These are phyloP conservation scores for Penicillium palitans DNA, from an alignment of 2,329 filamentous ascomycete genomes.

Conservation along the genomic window DNA sequence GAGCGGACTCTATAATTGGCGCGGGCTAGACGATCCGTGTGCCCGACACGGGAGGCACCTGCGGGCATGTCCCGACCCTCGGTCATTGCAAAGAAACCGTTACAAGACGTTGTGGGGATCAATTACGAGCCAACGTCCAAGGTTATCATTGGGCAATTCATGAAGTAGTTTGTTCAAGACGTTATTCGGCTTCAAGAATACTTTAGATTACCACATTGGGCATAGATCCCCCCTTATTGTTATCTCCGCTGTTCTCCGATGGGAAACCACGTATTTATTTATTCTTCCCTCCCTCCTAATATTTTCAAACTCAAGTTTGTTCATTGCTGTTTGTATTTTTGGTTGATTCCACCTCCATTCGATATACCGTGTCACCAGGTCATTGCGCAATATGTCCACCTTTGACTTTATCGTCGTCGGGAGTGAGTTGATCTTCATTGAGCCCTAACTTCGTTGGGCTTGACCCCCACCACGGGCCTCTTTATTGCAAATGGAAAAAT, in stretches of 20 bases:
- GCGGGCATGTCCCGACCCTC: not conserved
- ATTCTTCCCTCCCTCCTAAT: not conserved
- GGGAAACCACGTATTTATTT: constrained; percentile 6
- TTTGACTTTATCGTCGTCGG: constrained; percentile 21
- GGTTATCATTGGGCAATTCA: not conserved
- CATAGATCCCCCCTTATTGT: not conserved
- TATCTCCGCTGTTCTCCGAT: not conserved
- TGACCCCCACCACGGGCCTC: not conserved
- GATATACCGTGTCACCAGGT: not conserved
- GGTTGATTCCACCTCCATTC: not conserved
- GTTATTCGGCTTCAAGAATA: not conserved
- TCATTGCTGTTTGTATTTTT: not conserved
- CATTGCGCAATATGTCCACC: constrained; percentile 12
- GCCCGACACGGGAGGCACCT: not conserved
- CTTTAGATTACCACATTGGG: not conserved
- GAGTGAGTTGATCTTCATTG: constrained; percentile 14
- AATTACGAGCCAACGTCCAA: not conserved
- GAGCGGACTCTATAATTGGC: not conserved
- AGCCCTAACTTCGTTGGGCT: not conserved
- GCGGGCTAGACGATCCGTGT: not conserved
- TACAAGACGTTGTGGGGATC: not conserved
- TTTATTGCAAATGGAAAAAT: too few species aligned
- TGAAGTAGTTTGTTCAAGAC: not conserved
- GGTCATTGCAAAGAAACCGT: not conserved
- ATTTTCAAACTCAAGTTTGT: not conserved